A percentile compares a stretch with the other conserved stretches of the same genome.
These are phyloP conservation scores for Penicillium sumatraense DNA, from an alignment of 2,329 filamentous ascomycete species.

Conservation along the genomic window DNA sequence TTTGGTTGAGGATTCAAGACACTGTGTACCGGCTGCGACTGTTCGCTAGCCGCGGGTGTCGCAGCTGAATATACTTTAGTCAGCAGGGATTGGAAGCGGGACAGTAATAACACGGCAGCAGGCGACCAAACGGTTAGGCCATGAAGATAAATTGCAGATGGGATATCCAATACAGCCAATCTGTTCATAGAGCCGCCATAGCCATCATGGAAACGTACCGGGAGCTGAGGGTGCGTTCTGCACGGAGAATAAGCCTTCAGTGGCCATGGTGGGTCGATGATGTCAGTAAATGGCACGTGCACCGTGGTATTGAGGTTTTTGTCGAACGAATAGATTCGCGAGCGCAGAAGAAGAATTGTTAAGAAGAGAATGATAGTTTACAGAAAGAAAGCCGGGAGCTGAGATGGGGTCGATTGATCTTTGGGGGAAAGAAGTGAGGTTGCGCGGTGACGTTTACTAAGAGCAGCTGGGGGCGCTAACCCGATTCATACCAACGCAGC, in stretches of 20 bases:
- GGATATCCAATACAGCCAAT: constrained; percentile 4
- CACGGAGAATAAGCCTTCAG: constrained; percentile 18
- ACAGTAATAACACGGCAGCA: not conserved
- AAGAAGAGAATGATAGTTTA: constrained; percentile 9
- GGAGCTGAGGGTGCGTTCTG: constrained; percentile 18
- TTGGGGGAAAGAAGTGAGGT: constrained; percentile 32
- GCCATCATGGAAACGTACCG: constrained; percentile 27
- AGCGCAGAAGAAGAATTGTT: constrained; percentile 19
- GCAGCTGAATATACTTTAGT: constrained; percentile 23
- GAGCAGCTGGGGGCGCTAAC: constrained; percentile 30
- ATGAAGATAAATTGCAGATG: not conserved
- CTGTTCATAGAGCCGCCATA: not conserved
- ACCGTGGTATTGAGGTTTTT: constrained; percentile 1
- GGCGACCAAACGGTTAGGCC: too few relatives aligned
- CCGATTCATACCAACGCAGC: constrained; percentile 20
- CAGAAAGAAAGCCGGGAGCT: constrained; percentile 7
- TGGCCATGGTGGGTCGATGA: constrained; percentile 34
- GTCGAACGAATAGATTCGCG: constrained; percentile 13
- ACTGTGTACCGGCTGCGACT: constrained; percentile 18
- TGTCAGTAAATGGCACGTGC: constrained; percentile 21
- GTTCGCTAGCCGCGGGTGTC: constrained; percentile 13
- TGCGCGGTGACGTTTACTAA: constrained; percentile 42
- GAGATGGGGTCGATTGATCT: constrained; percentile 19
- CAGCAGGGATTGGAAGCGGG: constrained; percentile 16
- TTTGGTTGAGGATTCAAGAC: constrained; percentile 17